phyloP scores from a whole-genome alignment of 129 eudicot species.

The sunflower (Helianthus annuus) region DNA sequence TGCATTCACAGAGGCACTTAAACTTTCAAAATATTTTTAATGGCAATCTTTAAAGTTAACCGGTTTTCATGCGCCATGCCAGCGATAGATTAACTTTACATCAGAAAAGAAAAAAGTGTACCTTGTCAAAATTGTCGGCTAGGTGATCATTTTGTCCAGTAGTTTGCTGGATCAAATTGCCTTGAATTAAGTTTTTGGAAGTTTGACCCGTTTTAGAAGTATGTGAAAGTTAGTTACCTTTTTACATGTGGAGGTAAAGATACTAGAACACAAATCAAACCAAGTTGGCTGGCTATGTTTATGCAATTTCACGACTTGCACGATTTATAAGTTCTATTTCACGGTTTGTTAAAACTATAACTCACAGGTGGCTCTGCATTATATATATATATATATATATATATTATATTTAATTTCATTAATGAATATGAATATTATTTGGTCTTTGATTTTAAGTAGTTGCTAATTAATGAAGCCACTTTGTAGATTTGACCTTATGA shows the following conservation, averaged over 20 bases:
- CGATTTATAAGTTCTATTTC: too few relatives aligned
- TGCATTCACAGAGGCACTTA: neutral
- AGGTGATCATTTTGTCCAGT: neutral
- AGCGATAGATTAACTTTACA: neutral
- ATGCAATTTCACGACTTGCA: too few relatives aligned
- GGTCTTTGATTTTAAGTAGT: too few relatives aligned
- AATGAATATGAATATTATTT: too few relatives aligned
- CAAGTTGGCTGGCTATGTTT: neutral
- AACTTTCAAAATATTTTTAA: neutral
- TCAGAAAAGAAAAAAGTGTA: neutral
- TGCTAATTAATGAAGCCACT: too few relatives aligned
- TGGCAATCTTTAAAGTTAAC: neutral
- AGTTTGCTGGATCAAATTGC: neutral
- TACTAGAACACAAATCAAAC: conserved; percentile 1
- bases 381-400: too few relatives aligned
- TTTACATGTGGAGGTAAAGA: neutral
- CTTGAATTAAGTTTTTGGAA: neutral
- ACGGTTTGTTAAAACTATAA: too few relatives aligned
- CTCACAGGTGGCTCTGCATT: too few relatives aligned
- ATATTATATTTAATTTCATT: too few relatives aligned
- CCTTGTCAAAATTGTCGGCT: neutral
- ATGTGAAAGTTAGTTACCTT: conserved; percentile 1
- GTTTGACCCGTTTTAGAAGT: neutral
- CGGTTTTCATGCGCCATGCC: neutral
- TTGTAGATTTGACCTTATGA: too few relatives aligned